Evolutionary conservation across 2,329 filamentous ascomycete species (phyloP).

Genomic region (Fusarium lateritium): DNA sequence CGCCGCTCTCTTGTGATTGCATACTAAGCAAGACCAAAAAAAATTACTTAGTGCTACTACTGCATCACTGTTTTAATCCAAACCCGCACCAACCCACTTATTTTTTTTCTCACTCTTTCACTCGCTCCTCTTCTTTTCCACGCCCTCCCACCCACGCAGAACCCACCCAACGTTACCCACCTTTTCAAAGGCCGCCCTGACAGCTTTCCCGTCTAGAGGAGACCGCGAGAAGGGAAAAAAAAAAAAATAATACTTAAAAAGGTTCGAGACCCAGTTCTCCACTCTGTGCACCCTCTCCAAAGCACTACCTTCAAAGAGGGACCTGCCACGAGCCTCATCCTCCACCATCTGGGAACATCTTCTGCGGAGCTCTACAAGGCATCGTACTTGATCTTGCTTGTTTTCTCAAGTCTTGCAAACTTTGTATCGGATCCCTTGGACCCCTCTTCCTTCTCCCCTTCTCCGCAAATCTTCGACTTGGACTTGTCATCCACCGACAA

Average conservation of each 20-base stretch:
- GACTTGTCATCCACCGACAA: slow-evolving; percentile 46
- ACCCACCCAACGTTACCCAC: slow-evolving; percentile 49
- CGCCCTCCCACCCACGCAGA: slow-evolving; percentile 40
- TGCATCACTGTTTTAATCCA: slow-evolving; percentile 41
- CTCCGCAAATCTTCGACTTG: slow-evolving; percentile 47
- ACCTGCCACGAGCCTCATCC: slow-evolving; percentile 59
- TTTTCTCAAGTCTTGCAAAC: slow-evolving; percentile 38
- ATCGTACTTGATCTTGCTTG: slow-evolving; percentile 48
- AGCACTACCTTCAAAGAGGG: slow-evolving; percentile 60
- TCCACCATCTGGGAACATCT: slow-evolving; percentile 56
- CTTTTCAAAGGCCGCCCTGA: slow-evolving; percentile 51
- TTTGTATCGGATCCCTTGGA: slow-evolving; percentile 27
- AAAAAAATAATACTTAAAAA: slow-evolving; percentile 56
- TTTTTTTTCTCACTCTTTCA: slow-evolving; percentile 44
- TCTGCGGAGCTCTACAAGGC: slow-evolving; percentile 50
- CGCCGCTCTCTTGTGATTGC: slow-evolving; percentile 33
- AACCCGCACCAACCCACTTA: slow-evolving; percentile 46
- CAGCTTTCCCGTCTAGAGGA: slow-evolving; percentile 43
- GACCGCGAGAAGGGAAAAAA: slow-evolving; percentile 47
- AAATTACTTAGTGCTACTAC: slow-evolving; percentile 38
- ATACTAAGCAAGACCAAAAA: slow-evolving; percentile 39
- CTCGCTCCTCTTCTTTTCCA: slow-evolving; percentile 43
- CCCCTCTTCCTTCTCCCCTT: slow-evolving; percentile 29
- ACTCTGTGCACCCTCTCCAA: slow-evolving; percentile 62
- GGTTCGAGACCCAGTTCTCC: slow-evolving; percentile 62